These are phyloP conservation scores for Cladophialophora immunda DNA, from an alignment of 2,329 filamentous ascomycete genomes.

Conservation along the genomic window DNA sequence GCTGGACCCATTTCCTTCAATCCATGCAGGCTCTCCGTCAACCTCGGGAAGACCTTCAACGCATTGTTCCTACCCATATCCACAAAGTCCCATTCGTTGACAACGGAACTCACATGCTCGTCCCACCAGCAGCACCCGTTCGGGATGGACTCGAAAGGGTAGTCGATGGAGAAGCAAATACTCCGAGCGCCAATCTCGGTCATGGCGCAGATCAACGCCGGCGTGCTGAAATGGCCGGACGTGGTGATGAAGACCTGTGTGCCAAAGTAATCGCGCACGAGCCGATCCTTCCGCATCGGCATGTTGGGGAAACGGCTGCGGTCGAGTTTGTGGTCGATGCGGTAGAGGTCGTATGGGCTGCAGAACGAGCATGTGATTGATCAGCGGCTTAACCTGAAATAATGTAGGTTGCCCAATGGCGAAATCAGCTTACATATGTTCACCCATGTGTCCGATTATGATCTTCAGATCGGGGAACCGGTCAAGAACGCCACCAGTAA, in stretches of 20 bases:
- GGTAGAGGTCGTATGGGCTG: conserved; percentile 60
- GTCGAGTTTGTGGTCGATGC: conserved; percentile 38
- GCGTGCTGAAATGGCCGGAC: conserved; percentile 50
- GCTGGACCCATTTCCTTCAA: background rate
- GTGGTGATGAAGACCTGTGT: conserved; percentile 53
- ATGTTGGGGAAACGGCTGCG: conserved; percentile 23
- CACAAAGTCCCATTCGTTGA: conserved; percentile 16
- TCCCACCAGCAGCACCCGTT: conserved; percentile 37
- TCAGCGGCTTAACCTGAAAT: background rate
- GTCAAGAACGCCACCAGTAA: conserved; percentile 64
- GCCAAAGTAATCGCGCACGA: conserved; percentile 50
- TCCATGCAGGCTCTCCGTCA: background rate
- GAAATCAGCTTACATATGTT: conserved; percentile 5
- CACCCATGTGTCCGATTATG: conserved; percentile 61
- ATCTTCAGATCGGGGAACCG: conserved; percentile 62
- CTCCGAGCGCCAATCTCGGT: conserved; percentile 49
- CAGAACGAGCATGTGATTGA: conserved; percentile 47
- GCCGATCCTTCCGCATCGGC: conserved; percentile 40
- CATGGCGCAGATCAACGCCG: conserved; percentile 50
- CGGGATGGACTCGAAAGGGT: conserved; percentile 30
- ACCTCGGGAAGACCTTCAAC: conserved; percentile 17
- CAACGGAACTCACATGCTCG: conserved; percentile 3
- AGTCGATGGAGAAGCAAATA: conserved; percentile 52
- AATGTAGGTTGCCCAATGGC: background rate
- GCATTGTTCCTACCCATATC: conserved; percentile 23